Base-by-base conservation (phyloP, 257 asterid species). In the Lycium barbarum region DNA sequence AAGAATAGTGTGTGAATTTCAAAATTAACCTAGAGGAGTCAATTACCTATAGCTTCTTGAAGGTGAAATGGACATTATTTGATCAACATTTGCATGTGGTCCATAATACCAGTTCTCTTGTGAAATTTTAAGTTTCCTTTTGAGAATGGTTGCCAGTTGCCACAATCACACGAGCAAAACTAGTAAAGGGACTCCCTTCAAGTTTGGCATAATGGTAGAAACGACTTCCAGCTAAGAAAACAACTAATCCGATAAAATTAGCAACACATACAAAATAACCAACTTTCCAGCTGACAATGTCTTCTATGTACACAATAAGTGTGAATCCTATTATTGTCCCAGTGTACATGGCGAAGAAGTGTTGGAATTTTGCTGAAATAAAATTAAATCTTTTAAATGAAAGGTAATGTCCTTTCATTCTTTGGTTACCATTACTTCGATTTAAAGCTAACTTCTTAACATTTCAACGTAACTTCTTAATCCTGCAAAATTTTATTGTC, bases 141-240 rank as follows among this genome's bases (percentile, higher is more conserved):
- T 92, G 7, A 84, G 22, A 11, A 90, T 3, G 18, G n/a, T n/a
- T n/a, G n/a, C n/a, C n/a, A n/a, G 93, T 90, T 8, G 92, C 93
- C 38, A 88, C 88, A 1, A 91, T 0, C 18, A 93, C 96, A 3
- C 88, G 83, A 33, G 87, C 94, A 26, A 92, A 68, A 70, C 89
- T 66, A 71, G n/a, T 88, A 49, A 91, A 93, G 3, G 97, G 97
- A 88, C 92, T 91, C 58, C 93, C 94, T 33, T 38, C 79, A 11
- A 93, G 93, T 84, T 65, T 81, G 11, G 9, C 61, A 20, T 22
- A 81, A 57, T 54, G 84, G 65, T 84, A 87, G 7, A 87, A 84
- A 13, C 82, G 43, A 33, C 26, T 81, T 59, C 89, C 89, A 33
- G 43, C 2, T 15, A 87, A 61, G 47, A 87, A 87, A n/a, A 76